Evolutionary conservation across 495 filamentous ascomycete species (phyloP), one percentile per base, ranked within the genome.

Genomic region (Aspergillus incahuasiensis): DNA sequence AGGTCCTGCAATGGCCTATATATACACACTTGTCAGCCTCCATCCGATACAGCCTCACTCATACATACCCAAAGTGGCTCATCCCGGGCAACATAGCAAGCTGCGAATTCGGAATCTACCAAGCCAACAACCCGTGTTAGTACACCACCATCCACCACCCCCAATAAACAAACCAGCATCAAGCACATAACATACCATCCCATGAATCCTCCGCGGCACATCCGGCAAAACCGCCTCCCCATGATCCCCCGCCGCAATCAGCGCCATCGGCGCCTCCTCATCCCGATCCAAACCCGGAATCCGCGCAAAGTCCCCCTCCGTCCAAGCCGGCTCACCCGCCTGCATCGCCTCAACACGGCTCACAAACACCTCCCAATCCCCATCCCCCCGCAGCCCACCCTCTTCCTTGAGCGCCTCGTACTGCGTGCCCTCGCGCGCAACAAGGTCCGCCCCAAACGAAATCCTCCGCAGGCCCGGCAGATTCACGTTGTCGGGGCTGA

Each of bases 41-140:
- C 25, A 8, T 3, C 25, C 25, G 25, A 28, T 28, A n/a, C n/a
- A n/a, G n/a, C n/a, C n/a, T n/a, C n/a, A 50, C 13, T 20, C 22
- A 32, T 2, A 51, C 48, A 21, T 41, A 51, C 48, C 16, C 48
- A 51, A 51, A 51, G n/a, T 51, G 48, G 12, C 48, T 51, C 8
- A 51, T 34, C 4, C 32, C 32, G 3, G 48, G 48, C 4, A 51
- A 21, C 7, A 51, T 9, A 22, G 34, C 20, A 3, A 51, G 32
- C 35, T 39, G 32, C 5, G 48, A 51, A 19, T 49, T 49, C 25
- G 16, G 0, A 15, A 24, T 19, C 19, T 35, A 22, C 12, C 30
- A 38, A n/a, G n/a, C n/a, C n/a, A n/a, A n/a, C n/a, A n/a, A n/a
- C n/a, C n/a, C n/a, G n/a, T n/a, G n/a, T n/a, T n/a, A n/a, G n/a